A percentile compares a stretch with the other conserved stretches of the same genome.
Conservation (phyloP, 208 protist species). For the Tritrichomonas musculus region DNA sequence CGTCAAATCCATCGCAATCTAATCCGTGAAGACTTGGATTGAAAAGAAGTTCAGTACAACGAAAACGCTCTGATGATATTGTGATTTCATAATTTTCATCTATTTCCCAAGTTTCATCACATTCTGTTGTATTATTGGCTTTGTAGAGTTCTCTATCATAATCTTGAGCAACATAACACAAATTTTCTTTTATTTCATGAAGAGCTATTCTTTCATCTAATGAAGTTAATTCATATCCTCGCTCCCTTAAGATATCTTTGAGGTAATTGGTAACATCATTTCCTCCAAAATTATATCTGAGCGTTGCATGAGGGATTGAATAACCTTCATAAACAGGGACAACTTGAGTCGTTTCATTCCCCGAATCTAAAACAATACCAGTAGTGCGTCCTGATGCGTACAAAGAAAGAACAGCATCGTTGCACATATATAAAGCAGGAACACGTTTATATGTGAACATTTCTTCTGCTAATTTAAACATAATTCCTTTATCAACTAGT, state of each 20-base stretch:
- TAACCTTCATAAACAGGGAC: slow-evolving; percentile 92
- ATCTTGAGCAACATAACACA: slow-evolving; percentile 63
- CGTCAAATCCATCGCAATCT: slow-evolving; percentile 53
- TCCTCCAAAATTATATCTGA: slow-evolving; percentile 81
- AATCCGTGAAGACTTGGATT: slow-evolving; percentile 58
- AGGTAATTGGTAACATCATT: slow-evolving; percentile 76
- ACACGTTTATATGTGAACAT: slow-evolving; percentile 71
- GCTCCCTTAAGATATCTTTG: slow-evolving; percentile 56
- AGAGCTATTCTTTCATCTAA: slow-evolving; percentile 60
- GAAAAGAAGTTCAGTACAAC: slow-evolving; percentile 60
- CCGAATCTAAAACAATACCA: slow-evolving; percentile 93
- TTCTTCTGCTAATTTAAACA: slow-evolving; percentile 72
- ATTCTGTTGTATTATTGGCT: slow-evolving; percentile 40
- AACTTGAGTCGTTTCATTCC: slow-evolving; percentile 92
- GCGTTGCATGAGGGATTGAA: slow-evolving; percentile 62
- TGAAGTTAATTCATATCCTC: slow-evolving; percentile 56
- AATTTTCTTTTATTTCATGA: slow-evolving; percentile 66
- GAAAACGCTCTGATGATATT: neutral
- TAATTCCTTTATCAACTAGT: slow-evolving; percentile 69
- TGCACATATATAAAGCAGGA: slow-evolving; percentile 67
- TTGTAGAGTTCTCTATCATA: slow-evolving; percentile 57
- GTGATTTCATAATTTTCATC: slow-evolving; percentile 59
- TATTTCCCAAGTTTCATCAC: slow-evolving; percentile 61
- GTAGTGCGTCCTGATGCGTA: slow-evolving; percentile 85
- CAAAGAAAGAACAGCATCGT: slow-evolving; percentile 76